These are phyloP conservation scores for Phytophthora brassicae DNA, from an alignment of 352 stramenopile genomes.

Conservation along the genomic window DNA sequence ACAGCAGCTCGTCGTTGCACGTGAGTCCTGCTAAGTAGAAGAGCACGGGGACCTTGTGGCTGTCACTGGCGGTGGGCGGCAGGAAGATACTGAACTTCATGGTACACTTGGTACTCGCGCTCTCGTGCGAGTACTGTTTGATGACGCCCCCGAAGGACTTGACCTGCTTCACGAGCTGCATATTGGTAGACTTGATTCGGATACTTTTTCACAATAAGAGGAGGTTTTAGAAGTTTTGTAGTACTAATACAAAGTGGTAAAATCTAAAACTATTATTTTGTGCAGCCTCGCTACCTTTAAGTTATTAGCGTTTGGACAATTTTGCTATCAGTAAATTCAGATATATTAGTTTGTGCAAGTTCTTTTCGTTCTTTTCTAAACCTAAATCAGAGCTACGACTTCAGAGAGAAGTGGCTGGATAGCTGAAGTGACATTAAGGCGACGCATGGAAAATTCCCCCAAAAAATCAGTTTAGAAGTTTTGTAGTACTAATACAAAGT, in stretches of 20 bases:
- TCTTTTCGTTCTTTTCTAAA: too few species aligned
- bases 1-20: constrained; percentile 95
- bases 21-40: constrained; percentile 97
- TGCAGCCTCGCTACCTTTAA: too few species aligned
- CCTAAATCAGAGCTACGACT: constrained; percentile 63
- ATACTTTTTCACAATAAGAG: constrained; percentile 11
- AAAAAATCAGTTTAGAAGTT: too few species aligned
- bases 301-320: too few species aligned
- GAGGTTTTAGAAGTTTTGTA: too few species aligned
- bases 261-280: too few species aligned
- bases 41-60: constrained; percentile 81
- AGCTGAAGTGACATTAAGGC: constrained; percentile 43
- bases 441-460: constrained; percentile 60
- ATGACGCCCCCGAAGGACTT: constrained; percentile 77
- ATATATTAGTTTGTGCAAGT: too few species aligned
- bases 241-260: too few species aligned
- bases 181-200: constrained; percentile 9
- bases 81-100: constrained; percentile 94
- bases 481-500: too few species aligned
- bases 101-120: constrained; percentile 69
- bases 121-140: constrained; percentile 88
- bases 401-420: constrained; percentile 65
- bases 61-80: constrained; percentile 60
- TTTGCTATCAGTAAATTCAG: too few species aligned
- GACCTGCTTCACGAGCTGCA: constrained; percentile 79